Conservation (phyloP, 2,329 filamentous ascomycete species). For the Coniochaeta hoffmannii region DNA sequence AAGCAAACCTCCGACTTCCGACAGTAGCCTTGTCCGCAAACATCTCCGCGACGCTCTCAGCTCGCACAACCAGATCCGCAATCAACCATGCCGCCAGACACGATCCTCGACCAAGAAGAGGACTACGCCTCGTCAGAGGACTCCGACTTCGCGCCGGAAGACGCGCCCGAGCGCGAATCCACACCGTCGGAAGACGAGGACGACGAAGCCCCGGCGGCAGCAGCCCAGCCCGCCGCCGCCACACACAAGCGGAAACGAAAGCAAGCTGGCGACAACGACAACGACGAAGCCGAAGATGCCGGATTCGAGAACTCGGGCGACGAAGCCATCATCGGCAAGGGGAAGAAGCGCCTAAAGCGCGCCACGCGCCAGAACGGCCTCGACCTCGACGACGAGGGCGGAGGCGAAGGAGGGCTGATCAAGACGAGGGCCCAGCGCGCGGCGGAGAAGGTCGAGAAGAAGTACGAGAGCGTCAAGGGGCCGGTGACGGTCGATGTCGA, state of each 20-base stretch:
- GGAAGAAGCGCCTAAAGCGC: slow-evolving; percentile 44
- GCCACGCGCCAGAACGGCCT: slow-evolving; percentile 31
- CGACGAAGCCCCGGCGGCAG: slow-evolving; percentile 31
- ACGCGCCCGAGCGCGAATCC: slow-evolving; percentile 32
- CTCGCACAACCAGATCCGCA: background rate
- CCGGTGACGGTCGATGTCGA: slow-evolving; percentile 66
- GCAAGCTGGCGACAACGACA: slow-evolving; percentile 13
- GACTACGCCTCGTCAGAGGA: slow-evolving; percentile 66
- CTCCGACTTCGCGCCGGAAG: slow-evolving; percentile 63
- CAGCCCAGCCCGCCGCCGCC: slow-evolving; percentile 2
- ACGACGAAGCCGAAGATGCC: slow-evolving; percentile 32
- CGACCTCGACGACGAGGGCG: slow-evolving; percentile 45
- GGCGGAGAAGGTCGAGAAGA: slow-evolving; percentile 53
- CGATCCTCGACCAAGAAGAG: slow-evolving; percentile 31
- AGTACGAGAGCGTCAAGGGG: slow-evolving; percentile 41
- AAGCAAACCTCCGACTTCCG: background rate
- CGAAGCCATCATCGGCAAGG: slow-evolving; percentile 59
- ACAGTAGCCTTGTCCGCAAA: background rate
- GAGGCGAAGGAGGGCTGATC: slow-evolving; percentile 57
- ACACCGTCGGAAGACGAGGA: slow-evolving; percentile 43
- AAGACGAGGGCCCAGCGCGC: slow-evolving; percentile 68
- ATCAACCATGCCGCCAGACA: slow-evolving; percentile 33
- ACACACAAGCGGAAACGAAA: slow-evolving; percentile 24
- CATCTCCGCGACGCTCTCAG: background rate
- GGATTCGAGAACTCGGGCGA: slow-evolving; percentile 65